Evolutionary conservation across 257 asterid species (phyloP), one percentile per base, ranked within the genome.

Genomic region (Salvia splendens): DNA sequence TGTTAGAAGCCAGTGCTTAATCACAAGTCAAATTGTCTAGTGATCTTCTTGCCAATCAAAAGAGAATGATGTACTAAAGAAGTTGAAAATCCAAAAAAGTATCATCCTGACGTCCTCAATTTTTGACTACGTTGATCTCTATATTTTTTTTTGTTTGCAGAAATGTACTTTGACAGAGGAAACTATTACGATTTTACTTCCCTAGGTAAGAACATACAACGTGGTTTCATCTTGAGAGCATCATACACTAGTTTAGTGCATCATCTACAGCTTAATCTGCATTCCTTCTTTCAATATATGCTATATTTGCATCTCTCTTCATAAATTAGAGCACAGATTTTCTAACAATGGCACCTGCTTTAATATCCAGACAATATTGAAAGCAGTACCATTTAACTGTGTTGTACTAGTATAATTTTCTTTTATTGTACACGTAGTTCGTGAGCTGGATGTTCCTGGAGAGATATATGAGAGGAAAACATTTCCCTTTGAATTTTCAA

Each of bases 371-470:
- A 46, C 3, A 8, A 55, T 24, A 9, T 35, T 24, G 15, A 9
- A 62, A n/a, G 62, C 51, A 12, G 46, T 63, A 35, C 45, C 40
- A 61, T 24, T 42, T 43, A 55, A 50, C 46, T 54, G 35, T 62
- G 72, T 48, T 35, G 68, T 56, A n/a, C n/a, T n/a, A 69, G 30
- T 30, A 65, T 50, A 45, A 46, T 15, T 65, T 20, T 4, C 10
- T 43, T 24, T 66, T 12, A 17, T 72, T 35, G 30, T 33, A 14
- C 46, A 35, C n/a, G 60, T 67, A 88, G 96, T 86, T 74, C 95
- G 95, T 38, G 97, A 91, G 70, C 77, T 88, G 78, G 94, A 91
- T 78, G 92, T 91, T 76, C 97, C 97, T 73, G 97, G 97, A 68
- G 97, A 93, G 80, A 75, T 93, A 56, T 93, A 90, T 73, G 98